Evolutionary conservation across 441 rosid genomes (phyloP).

Genomic region (Dalechampia spathulata): DNA sequence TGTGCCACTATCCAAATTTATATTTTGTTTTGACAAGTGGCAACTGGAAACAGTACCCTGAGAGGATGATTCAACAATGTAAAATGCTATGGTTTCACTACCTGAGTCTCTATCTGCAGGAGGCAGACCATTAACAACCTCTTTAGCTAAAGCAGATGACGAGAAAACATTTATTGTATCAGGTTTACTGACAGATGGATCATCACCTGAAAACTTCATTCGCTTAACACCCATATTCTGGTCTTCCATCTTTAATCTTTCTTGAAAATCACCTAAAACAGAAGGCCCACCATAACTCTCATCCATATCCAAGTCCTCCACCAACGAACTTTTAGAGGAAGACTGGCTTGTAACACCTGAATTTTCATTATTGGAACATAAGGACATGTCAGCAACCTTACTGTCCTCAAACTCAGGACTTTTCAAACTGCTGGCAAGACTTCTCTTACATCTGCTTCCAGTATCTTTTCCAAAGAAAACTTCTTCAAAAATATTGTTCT

Average conservation of each 20-base stretch:
- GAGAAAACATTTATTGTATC: constrained; percentile 19
- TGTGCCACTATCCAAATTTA: constrained; percentile 22
- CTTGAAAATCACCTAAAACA: constrained; percentile 26
- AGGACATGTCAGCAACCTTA: constrained; percentile 31
- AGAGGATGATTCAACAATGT: constrained; percentile 58
- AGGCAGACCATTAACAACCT: constrained; percentile 17
- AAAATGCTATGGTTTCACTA: constrained; percentile 30
- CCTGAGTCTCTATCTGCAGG: constrained; percentile 23
- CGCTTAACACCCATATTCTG: constrained; percentile 32
- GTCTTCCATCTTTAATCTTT: constrained; percentile 36
- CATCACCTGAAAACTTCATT: constrained; percentile 36
- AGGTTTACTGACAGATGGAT: constrained; percentile 20
- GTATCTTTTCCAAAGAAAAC: constrained; percentile 49
- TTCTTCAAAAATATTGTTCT: constrained; percentile 47
- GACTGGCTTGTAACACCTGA: constrained; percentile 54
- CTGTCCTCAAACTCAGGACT: constrained; percentile 35
- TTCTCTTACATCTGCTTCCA: constrained; percentile 33
- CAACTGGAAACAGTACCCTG: constrained; percentile 49
- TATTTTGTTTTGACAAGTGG: constrained; percentile 45
- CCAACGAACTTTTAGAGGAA: constrained; percentile 28
- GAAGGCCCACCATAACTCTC: constrained; percentile 26
- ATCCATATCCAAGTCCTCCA: constrained; percentile 30
- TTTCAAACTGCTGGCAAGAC: constrained; percentile 41
- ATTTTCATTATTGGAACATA: constrained; percentile 51
- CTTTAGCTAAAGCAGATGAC: constrained; percentile 19